Conservation (phyloP, 2,329 filamentous ascomycete species). For the Sarocladiaceae sp. region DNA sequence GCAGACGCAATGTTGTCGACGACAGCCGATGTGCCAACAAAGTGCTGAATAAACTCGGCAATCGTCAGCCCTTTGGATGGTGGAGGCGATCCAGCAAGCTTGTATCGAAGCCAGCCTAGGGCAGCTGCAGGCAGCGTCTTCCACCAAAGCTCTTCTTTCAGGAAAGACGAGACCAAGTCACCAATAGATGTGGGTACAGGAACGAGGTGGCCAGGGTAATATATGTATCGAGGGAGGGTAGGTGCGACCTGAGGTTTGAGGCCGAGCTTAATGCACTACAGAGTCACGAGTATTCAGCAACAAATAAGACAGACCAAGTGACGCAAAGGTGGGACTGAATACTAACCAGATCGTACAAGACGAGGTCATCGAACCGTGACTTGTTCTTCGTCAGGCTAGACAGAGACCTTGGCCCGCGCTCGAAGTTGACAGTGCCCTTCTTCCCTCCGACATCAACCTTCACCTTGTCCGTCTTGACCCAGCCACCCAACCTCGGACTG, state of each 20-base stretch:
- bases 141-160: constrained; percentile 28
- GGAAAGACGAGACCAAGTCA: constrained; percentile 19
- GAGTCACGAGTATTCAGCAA: neutral
- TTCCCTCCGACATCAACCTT: constrained; percentile 53
- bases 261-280: constrained; percentile 30
- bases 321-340: neutral
- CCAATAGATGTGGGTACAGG: constrained; percentile 23
- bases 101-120: constrained; percentile 20
- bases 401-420: constrained; percentile 78
- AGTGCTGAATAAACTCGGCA: constrained; percentile 29
- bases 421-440: constrained; percentile 62
- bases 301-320: neutral
- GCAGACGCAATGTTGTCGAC: constrained; percentile 74
- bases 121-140: constrained; percentile 24
- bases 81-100: constrained; percentile 15
- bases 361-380: constrained; percentile 53
- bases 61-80: constrained; percentile 29
- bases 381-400: constrained; percentile 38
- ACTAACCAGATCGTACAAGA: constrained; percentile 65
- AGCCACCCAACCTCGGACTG: constrained; percentile 69
- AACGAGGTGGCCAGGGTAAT: constrained; percentile 73
- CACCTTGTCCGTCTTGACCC: constrained; percentile 67
- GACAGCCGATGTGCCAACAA: constrained; percentile 30
- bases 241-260: constrained; percentile 41
- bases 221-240: constrained; percentile 63